Evolutionary conservation across 2,329 filamentous ascomycete genomes (phyloP), one percentile per base, ranked within the genome.

Genomic region (Aspergillus texensis): DNA sequence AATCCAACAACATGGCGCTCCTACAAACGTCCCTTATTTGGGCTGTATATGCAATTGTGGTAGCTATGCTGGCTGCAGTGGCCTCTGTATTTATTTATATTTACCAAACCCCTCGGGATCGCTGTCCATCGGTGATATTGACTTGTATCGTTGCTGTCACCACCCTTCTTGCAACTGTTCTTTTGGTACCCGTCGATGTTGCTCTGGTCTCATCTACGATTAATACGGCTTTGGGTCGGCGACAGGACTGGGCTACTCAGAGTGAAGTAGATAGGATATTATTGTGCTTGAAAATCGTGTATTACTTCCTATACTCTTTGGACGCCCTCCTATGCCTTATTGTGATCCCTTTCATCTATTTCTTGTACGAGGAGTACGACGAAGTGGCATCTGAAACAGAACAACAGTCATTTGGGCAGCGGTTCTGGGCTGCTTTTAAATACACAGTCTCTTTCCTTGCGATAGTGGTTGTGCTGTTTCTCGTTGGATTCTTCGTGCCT

Each of bases 311-410:
- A 0, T 99, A 98, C 81, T 95, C 92, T 71, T 82, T 97, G 69
- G 95, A 99, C 77, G 92, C 93, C 1, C 77, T 97, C 6, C 86
- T 99, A 12, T 99, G 95, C 74, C 83, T 99, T 53, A 77, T 98
- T 21, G 86, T 97, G 52, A 91, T 98, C 24, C 95, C 95, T 0
- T 99, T 99, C 75, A 91, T 94, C 55, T 99, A 99, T 82, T 99
- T 99, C 77, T 97, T 91, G 88, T 95, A 96, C 74, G 95, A 99
- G 77, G 95, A 98, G 78, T 96, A 96, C 69, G 94, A 97, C 72
- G 93, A 97, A 79, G 89, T 94, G 24, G 93, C 93, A 65, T 86
- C 90, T 39, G 92, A 96, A 71, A 87, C 92, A 65, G 91, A 92
- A 36, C 88, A 87, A 34, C 89, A 94, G 75, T 90, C 91, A 2